Evolutionary conservation across 2,329 filamentous ascomycete species (phyloP).

Genomic region (Shiraia bambusicola): DNA sequence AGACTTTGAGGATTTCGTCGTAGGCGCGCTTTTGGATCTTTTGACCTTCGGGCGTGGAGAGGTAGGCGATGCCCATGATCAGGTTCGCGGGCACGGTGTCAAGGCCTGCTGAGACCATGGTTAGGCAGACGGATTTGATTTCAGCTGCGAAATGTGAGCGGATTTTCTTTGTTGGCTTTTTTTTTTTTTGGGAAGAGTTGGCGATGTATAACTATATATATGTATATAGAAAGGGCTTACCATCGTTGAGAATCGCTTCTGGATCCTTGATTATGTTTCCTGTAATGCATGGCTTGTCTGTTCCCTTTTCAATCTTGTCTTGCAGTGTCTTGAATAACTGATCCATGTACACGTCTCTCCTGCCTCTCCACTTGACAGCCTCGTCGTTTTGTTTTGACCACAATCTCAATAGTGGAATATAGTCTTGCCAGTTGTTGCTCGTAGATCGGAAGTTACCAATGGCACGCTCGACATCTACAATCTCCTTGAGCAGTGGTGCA

Average conservation of each 20-base stretch:
- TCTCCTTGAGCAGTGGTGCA: slow-evolving; percentile 68
- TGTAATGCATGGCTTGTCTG: slow-evolving; percentile 68
- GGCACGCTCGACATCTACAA: slow-evolving; percentile 72
- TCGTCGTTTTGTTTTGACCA: slow-evolving; percentile 62
- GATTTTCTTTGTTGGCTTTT: too few species aligned
- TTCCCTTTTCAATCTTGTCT: slow-evolving; percentile 62
- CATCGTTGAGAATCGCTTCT: slow-evolving; percentile 67
- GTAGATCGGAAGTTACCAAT: slow-evolving; percentile 76
- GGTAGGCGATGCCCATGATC: slow-evolving; percentile 76
- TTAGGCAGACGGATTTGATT: slow-evolving; percentile 77
- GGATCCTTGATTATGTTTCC: slow-evolving; percentile 71
- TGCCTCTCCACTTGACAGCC: slow-evolving; percentile 65
- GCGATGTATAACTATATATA: not conserved
- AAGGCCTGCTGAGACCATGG: slow-evolving; percentile 78
- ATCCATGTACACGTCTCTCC: slow-evolving; percentile 67
- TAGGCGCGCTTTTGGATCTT: slow-evolving; percentile 70
- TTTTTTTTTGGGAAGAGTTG: slow-evolving; percentile 8
- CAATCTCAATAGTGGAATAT: slow-evolving; percentile 72
- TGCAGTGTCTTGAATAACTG: slow-evolving; percentile 62
- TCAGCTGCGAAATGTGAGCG: slow-evolving; percentile 57
- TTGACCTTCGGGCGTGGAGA: slow-evolving; percentile 68
- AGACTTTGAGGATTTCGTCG: slow-evolving; percentile 68
- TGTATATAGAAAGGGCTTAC: slow-evolving; percentile 41
- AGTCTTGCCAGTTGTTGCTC: slow-evolving; percentile 83
- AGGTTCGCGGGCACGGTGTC: slow-evolving; percentile 80